Evolutionary conservation across 768 basidiomycete genomes (phyloP).

Genomic region (Leccinum variicolor): DNA sequence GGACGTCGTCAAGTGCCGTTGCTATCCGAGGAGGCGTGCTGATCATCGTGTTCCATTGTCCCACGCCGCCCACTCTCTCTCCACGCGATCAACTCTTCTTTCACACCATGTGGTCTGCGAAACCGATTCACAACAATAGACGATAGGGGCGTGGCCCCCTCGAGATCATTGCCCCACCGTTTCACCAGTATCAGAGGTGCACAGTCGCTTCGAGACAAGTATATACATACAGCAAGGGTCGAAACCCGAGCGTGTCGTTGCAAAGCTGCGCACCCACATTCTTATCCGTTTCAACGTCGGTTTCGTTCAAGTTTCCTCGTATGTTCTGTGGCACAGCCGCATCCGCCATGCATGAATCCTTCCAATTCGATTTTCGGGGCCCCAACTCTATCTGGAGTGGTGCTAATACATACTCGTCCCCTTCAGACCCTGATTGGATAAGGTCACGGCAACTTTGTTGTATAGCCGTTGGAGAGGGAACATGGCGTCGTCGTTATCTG

Average conservation of each 20-base stretch:
- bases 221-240: not conserved
- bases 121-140: not conserved
- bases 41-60: not conserved
- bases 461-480: not conserved
- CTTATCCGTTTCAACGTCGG: not conserved
- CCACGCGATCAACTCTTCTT: not conserved
- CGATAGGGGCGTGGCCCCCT: not conserved
- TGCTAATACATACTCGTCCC: not conserved
- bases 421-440: not conserved
- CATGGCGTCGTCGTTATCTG: not conserved
- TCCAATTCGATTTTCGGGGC: not conserved
- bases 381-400: conserved; percentile 2
- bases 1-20: not conserved
- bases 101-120: not conserved
- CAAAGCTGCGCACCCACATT: not conserved
- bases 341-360: not conserved
- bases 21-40: not conserved
- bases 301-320: not conserved
- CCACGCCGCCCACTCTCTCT: not conserved
- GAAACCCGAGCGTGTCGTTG: not conserved
- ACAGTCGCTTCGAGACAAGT: not conserved
- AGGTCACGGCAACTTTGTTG: conserved; percentile 1
- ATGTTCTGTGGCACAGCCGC: not conserved
- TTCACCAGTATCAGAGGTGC: not conserved
- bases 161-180: not conserved